These are phyloP conservation scores for Boletus sp. DNA, from an alignment of 768 basidiomycete genomes.

Conservation along the genomic window DNA sequence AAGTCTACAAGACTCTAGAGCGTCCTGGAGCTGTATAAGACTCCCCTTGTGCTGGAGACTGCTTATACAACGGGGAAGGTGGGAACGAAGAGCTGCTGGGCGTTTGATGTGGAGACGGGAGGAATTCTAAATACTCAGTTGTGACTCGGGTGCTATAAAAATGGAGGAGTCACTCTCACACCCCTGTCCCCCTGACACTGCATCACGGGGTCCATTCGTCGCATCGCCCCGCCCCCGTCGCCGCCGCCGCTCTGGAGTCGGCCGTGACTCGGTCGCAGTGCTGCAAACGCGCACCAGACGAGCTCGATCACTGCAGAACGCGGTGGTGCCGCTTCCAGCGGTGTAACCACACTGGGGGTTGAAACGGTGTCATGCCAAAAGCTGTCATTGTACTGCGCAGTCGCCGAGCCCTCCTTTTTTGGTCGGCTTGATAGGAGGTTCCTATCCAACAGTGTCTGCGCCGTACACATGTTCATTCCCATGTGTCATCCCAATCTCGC, in stretches of 20 bases:
- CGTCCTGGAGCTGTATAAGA: slow-evolving; percentile 32
- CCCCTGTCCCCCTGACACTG: slow-evolving; percentile 25
- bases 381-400: slow-evolving; percentile 2
- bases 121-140: slow-evolving; percentile 22
- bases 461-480: no score
- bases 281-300: not conserved
- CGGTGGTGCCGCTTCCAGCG: not conserved
- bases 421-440: no score
- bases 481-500: no score
- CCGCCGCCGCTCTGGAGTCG: not conserved
- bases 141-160: slow-evolving; percentile 33
- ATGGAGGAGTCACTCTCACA: slow-evolving; percentile 33
- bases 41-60: slow-evolving; percentile 20
- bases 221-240: not conserved
- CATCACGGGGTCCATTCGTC: slow-evolving; percentile 19
- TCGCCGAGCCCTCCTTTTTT: not conserved
- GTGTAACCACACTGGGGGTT: not conserved
- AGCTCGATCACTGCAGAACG: not conserved
- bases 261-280: not conserved
- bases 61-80: slow-evolving; percentile 19
- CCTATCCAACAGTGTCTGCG: no score
- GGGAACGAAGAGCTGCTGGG: not conserved
- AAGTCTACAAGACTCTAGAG: slow-evolving; percentile 42
- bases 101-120: slow-evolving; percentile 1
- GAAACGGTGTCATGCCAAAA: slow-evolving; percentile 4